Evolutionary conservation across 2,329 filamentous ascomycete genomes (phyloP), one percentile per base, ranked within the genome.

Genomic region (Stemphylium lycopersici): DNA sequence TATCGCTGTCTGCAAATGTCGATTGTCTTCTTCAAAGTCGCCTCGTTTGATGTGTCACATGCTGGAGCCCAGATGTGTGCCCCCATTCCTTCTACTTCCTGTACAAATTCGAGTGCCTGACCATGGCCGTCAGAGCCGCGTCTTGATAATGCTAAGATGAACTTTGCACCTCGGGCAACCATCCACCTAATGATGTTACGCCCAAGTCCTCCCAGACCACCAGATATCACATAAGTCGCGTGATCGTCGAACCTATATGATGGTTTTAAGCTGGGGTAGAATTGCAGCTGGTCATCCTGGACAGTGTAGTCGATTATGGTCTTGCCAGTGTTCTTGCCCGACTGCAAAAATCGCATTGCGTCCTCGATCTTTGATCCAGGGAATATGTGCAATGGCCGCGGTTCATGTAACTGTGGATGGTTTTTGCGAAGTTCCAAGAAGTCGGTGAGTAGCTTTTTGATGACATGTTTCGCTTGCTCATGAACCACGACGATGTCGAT

Each of bases 161-260:
- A 44, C 15, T 48, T 44, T 6, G 64, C 66, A 6, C 67, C 66
- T 24, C 52, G 40, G 16, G 40, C 24, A 11, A 53, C 49, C 47
- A 68, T 55, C 58, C 57, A 62, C 12, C 34, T 38, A 2, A 61
- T 48, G 7, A 67, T 47, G 16, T 48, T 50, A 13, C 62, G 52
- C 4, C 67, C 66, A n/a, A 68, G 15, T 1, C 65, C 66, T 10
- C 66, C 62, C 0, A 59, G 42, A 7, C 64, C 66, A 33, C 64
- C 66, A 22, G 51, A 48, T 6, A 69, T 36, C 2, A 69, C 12
- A 41, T 65, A 69, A 1, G 66, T 51, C 10, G 52, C 54, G 36
- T 58, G n/a, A n/a, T n/a, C n/a, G n/a, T n/a, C n/a, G n/a, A n/a
- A n/a, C n/a, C n/a, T n/a, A n/a, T n/a, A n/a, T n/a, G n/a, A n/a